Evolutionary conservation across 2,329 filamentous ascomycete genomes (phyloP), one percentile per base, ranked within the genome.

Genomic region (Teratosphaeria nubilosa): DNA sequence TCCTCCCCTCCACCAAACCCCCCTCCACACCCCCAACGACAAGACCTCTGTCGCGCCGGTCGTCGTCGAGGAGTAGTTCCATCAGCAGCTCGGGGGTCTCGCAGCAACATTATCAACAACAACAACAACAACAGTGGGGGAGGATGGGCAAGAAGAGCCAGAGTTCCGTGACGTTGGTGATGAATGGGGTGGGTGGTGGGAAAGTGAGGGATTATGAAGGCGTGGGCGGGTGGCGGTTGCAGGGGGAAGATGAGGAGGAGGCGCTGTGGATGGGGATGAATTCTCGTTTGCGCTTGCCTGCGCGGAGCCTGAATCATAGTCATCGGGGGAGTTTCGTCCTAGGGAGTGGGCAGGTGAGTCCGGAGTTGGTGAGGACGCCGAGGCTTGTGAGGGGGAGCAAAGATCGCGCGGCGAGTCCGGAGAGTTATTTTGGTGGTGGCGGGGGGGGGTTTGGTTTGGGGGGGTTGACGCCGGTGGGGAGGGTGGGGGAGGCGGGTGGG

Each of bases 231-330:
- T 70, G 69, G 69, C 65, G 66, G n/a, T 65, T 72, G 16, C 61
- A 61, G 3, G 70, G 68, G 13, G 70, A 70, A 27, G 58, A 62
- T 10, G 70, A 72, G 1, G 73, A 75, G 5, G 75, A 77, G 62
- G 75, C 74, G 2, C 55, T 75, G 13, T 77, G 75, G 75, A 72
- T 76, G 64, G 69, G 24, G 20, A 32, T 53, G n/a, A 57, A 76
- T 56, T 71, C 70, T n/a, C 62, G 74, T 14, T 66, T 76, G 1
- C 70, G 75, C 56, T 61, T 76, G 1, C 74, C 75, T 0, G 62
- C 66, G 25, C 51, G 57, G 34, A 51, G 58, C 20, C 63, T 65
- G 45, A 41, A 48, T 30, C 51, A 60, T 24, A 65, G 70, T 24
- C 72, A 59, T 72, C 14, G 25, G 2, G 31, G 32, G 14, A 34